Conservation (phyloP, 345 rosid species). For the Raphanus sativus region DNA sequence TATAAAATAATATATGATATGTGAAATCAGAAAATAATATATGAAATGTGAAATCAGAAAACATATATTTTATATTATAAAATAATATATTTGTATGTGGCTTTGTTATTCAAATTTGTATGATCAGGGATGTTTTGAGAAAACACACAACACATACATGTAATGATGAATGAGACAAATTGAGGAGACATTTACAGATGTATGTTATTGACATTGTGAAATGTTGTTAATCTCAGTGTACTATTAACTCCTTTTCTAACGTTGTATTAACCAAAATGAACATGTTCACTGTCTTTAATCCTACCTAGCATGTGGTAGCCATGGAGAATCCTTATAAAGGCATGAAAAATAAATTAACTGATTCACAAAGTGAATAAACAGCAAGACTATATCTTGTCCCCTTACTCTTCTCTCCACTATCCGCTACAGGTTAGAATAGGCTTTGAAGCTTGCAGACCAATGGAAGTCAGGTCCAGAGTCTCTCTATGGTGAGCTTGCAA, state of each 20-base stretch:
- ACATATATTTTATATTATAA: no score
- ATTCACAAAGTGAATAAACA: constrained; percentile 23
- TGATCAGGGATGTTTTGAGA: constrained; percentile 19
- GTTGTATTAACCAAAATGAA: not conserved
- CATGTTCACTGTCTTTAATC: not conserved
- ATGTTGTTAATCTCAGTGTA: not conserved
- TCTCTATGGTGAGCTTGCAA: constrained; percentile 23
- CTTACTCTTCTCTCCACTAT: constrained; percentile 1
- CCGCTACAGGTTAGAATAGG: not conserved
- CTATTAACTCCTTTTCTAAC: not conserved
- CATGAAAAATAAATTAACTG: not conserved
- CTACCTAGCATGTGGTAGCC: not conserved
- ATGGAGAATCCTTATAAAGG: not conserved
- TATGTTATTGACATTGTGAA: not conserved
- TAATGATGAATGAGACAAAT: constrained; percentile 7
- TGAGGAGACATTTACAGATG: constrained; percentile 1
- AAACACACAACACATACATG: not conserved
- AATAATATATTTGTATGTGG: not conserved
- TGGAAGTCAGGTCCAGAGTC: not conserved
- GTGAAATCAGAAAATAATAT: no score
- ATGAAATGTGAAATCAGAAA: no score
- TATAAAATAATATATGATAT: no score
- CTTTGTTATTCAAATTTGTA: constrained; percentile 16
- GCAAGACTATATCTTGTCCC: not conserved
- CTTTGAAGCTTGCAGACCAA: constrained; percentile 21